Percentiles rank a stretch among this genome's conserved stretches.
phyloP scores from a whole-genome alignment of 345 rosid genomes.

The Eucalyptus curtisii region DNA sequence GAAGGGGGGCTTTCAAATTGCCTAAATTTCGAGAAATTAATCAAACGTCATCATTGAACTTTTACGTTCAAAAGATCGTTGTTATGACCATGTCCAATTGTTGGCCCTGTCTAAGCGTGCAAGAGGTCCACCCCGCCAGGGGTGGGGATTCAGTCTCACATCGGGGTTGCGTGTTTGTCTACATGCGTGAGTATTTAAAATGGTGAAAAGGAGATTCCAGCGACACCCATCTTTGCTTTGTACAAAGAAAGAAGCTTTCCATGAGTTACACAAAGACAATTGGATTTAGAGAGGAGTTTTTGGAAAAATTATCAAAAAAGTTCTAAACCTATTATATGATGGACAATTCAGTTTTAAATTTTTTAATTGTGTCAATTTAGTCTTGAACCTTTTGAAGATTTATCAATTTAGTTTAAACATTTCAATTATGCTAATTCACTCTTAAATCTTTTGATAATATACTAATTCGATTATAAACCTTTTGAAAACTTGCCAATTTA shows the following conservation, averaged over 20 bases:
- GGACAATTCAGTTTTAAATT: no score
- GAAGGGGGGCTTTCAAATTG: background rate
- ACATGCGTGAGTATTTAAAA: background rate
- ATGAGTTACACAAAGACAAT: background rate
- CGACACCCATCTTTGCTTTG: background rate
- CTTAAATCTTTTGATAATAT: no score
- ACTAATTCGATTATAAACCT: no score
- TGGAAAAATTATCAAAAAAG: no score
- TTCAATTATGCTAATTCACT: no score
- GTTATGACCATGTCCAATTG: accelerated
- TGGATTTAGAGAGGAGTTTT: background rate
- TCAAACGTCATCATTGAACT: accelerated
- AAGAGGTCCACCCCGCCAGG: background rate
- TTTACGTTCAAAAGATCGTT: background rate
- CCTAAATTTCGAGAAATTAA: background rate
- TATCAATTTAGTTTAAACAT: no score
- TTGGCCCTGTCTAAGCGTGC: background rate
- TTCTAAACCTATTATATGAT: no score
- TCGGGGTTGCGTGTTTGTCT: background rate
- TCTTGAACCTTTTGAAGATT: no score
- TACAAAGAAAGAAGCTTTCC: background rate
- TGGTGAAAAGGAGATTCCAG: no score
- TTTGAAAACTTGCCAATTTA: background rate
- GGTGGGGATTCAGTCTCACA: background rate
- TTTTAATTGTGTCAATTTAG: no score